phyloP scores from a whole-genome alignment of 148 eudicot species.

The Polygonum aviculare region DNA sequence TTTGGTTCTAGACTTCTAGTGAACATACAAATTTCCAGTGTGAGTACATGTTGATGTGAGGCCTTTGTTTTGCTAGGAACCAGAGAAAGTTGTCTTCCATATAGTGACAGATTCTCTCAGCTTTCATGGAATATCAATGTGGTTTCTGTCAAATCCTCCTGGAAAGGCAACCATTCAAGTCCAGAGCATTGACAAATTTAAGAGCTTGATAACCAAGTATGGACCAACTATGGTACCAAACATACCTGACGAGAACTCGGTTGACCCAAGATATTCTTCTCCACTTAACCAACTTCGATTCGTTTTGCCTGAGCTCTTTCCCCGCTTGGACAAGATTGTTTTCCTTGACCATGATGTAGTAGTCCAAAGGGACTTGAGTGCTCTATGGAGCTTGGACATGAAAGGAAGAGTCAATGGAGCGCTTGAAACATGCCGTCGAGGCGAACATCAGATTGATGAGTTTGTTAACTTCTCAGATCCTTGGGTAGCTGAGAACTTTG shows the following conservation, averaged over 20 bases:
- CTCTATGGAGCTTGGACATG: constrained; percentile 65
- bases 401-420: constrained; percentile 84
- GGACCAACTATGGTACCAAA: constrained; percentile 15
- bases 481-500: constrained; percentile 40
- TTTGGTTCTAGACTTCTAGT: too few species aligned
- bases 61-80: constrained; percentile 41
- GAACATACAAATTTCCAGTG: too few species aligned
- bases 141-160: constrained; percentile 82
- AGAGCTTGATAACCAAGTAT: constrained; percentile 33
- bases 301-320: constrained; percentile 85
- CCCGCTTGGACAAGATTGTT: constrained; percentile 61
- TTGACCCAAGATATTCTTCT: constrained; percentile 70
- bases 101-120: constrained; percentile 84
- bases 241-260: constrained; percentile 22
- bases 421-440: constrained; percentile 65
- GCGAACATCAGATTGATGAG: constrained; percentile 55
- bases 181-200: constrained; percentile 43
- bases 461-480: constrained; percentile 79
- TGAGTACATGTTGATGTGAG: constrained; percentile 8
- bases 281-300: constrained; percentile 82
- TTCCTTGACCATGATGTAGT: constrained; percentile 96
- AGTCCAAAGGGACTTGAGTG: constrained; percentile 68
- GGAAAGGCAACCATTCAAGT: constrained; percentile 69
- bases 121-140: constrained; percentile 77
- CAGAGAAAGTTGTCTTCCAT: constrained; percentile 74